These are phyloP conservation scores for Platanus orientalis DNA, from an alignment of 164 flowering plant species.

Conservation along the genomic window DNA sequence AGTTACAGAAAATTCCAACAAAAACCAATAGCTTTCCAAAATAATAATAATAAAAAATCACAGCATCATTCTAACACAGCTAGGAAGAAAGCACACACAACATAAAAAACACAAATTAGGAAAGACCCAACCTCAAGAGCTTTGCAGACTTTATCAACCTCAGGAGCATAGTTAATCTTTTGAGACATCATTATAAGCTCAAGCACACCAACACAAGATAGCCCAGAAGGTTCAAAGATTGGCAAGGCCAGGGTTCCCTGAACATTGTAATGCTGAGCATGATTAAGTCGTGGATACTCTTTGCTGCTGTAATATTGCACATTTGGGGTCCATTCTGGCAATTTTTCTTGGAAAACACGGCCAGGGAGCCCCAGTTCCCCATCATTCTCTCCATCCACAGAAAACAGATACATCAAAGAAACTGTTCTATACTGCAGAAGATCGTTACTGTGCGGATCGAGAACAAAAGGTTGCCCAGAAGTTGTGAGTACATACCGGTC, in stretches of 20 bases:
- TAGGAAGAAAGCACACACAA: background rate
- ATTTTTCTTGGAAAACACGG: conserved; percentile 76
- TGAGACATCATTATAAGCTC: conserved; percentile 91
- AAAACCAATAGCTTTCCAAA: too few relatives aligned
- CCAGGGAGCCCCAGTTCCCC: conserved; percentile 87
- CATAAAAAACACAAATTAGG: background rate
- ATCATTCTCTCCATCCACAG: conserved; percentile 67
- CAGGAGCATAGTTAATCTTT: conserved; percentile 87
- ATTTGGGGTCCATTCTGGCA: conserved; percentile 98
- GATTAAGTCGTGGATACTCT: conserved; percentile 71
- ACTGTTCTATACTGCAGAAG: conserved; percentile 79
- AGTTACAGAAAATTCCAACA: too few relatives aligned
- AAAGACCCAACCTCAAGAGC: conserved; percentile 83
- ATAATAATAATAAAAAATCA: too few relatives aligned
- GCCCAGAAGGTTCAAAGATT: conserved; percentile 85
- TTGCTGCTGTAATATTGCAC: conserved; percentile 84
- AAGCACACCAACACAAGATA: conserved; percentile 86
- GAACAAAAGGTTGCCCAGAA: conserved; percentile 93
- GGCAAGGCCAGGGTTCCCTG: conserved; percentile 92
- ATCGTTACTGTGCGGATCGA: conserved; percentile 71
- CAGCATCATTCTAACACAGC: too few relatives aligned
- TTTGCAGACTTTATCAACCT: conserved; percentile 97
- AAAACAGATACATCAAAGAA: conserved; percentile 72
- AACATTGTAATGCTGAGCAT: conserved; percentile 78
- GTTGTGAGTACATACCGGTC: conserved; percentile 74